Evolutionary conservation across 495 filamentous ascomycete genomes (phyloP), one percentile per base, ranked within the genome.

Genomic region (Opeltia flavorubescens): DNA sequence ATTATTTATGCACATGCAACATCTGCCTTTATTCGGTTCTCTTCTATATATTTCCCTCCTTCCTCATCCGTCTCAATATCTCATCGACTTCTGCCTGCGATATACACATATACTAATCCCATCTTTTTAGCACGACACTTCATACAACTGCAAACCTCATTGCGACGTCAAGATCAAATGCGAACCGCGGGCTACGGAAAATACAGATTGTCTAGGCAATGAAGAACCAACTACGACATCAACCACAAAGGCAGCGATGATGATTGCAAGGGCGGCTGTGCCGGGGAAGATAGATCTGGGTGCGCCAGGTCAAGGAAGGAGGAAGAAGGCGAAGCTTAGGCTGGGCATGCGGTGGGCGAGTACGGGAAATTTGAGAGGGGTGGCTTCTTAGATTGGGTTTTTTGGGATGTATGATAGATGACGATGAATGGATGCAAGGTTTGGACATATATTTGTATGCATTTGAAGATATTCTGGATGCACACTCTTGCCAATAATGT

Each of bases 81-180:
- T 39, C 35, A 39, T 20, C 2, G 18, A 21, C 15, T 21, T 21
- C 4, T 12, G 4, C 4, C 15, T 21, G 25, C 7, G 3, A 41
- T 12, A n/a, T 12, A 9, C 11, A 12, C 34, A 2, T 17, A n/a
- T 36, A 12, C 15, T 5, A 5, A 4, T 36, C 20, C 12, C 5
- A 17, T 36, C 4, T 6, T n/a, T n/a, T 17, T 21, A 41, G 38
- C 38, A 41, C 18, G 38, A 41, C 21, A 41, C 38, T 4, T 41
- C 38, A 17, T 25, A 41, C 38, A 21, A 41, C 38, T 41, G 38
- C 38, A 21, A 15, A 25, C 38, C 38, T 21, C 38, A 41, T 9
- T 41, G 38, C 38, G 38, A 41, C 20, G 21, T 41, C 38, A 21
- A 41, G 13, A 41, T 41, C 38, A 41, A 21, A 41, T 41, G 38